These are phyloP conservation scores for Hortiboletus flavorubellus DNA, from an alignment of 768 basidiomycete species.

Conservation along the genomic window DNA sequence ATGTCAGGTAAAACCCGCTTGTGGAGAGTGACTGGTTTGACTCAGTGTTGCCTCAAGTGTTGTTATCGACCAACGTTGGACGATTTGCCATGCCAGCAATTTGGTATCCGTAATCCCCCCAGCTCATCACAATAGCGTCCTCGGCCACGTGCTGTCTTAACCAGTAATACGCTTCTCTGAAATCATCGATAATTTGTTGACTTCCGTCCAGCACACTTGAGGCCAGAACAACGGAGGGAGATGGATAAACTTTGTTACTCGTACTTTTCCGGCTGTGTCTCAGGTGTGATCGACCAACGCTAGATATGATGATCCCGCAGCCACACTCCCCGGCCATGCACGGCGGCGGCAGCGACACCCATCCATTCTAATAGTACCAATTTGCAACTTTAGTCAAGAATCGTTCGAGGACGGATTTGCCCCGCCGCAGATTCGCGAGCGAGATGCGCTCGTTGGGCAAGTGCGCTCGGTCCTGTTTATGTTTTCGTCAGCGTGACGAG, in stretches of 20 bases:
- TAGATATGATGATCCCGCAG: too few relatives aligned
- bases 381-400: constrained; percentile 58
- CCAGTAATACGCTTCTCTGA: constrained; percentile 99
- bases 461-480: constrained; percentile 82
- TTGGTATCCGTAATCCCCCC: constrained; percentile 99
- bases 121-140: constrained; percentile 94
- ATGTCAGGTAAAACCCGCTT: constrained; percentile 5
- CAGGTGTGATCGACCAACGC: too few relatives aligned
- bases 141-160: constrained; percentile 90
- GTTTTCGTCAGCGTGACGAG: neutral
- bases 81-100: constrained; percentile 99
- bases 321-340: too few relatives aligned
- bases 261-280: too few relatives aligned
- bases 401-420: constrained; percentile 72
- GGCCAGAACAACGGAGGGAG: constrained; percentile 93
- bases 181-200: constrained; percentile 96
- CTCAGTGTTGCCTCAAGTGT: constrained; percentile 99
- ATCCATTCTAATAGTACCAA: neutral
- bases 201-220: constrained; percentile 77
- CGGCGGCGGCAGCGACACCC: too few relatives aligned
- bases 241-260: too few relatives aligned
- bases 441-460: constrained; percentile 92
- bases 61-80: constrained; percentile 95
- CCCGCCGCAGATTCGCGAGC: constrained; percentile 72
- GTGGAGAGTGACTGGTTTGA: constrained; percentile 10